Evolutionary conservation across 805 yeast genomes (phyloP).

Genomic region (Ogataea dorogensis): DNA sequence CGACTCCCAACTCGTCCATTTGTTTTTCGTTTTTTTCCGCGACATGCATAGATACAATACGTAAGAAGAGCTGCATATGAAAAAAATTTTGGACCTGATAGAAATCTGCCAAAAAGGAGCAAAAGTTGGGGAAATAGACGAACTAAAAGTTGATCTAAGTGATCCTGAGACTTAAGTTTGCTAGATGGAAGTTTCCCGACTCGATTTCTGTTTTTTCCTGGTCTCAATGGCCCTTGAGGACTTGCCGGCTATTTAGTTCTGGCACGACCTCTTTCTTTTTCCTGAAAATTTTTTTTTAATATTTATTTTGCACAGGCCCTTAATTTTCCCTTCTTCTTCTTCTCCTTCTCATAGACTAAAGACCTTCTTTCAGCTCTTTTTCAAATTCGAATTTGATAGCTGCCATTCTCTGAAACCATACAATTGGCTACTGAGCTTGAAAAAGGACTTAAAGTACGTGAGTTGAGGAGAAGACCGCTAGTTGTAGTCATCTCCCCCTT

Average conservation of each 20-base stretch:
- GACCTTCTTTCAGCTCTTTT: constrained; percentile 29
- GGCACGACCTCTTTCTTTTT: constrained; percentile 14
- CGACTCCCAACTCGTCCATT: constrained; percentile 77
- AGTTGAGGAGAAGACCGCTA: constrained; percentile 10
- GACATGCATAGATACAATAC: constrained; percentile 11
- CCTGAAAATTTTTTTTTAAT: constrained; percentile 10
- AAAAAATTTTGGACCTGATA: neutral
- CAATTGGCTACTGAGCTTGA: constrained; percentile 14
- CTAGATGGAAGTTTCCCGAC: too few species aligned
- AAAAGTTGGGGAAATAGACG: neutral
- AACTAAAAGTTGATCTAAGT: too few species aligned
- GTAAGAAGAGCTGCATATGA: constrained; percentile 13
- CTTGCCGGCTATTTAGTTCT: neutral
- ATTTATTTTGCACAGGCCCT: constrained; percentile 13
- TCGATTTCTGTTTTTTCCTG: too few species aligned
- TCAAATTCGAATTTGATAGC: constrained; percentile 16
- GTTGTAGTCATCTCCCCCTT: constrained; percentile 4
- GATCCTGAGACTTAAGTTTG: too few species aligned
- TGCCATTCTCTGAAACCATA: constrained; percentile 6
- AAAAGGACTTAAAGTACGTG: constrained; percentile 12
- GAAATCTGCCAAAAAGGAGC: constrained; percentile 1
- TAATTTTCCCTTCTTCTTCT: constrained; percentile 31
- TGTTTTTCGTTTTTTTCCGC: constrained; percentile 12
- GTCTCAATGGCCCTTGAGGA: constrained; percentile 1
- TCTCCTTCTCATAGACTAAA: constrained; percentile 39